These are phyloP conservation scores for Sporothrix dimorphospora DNA, from an alignment of 2,329 filamentous ascomycete species.

Conservation along the genomic window DNA sequence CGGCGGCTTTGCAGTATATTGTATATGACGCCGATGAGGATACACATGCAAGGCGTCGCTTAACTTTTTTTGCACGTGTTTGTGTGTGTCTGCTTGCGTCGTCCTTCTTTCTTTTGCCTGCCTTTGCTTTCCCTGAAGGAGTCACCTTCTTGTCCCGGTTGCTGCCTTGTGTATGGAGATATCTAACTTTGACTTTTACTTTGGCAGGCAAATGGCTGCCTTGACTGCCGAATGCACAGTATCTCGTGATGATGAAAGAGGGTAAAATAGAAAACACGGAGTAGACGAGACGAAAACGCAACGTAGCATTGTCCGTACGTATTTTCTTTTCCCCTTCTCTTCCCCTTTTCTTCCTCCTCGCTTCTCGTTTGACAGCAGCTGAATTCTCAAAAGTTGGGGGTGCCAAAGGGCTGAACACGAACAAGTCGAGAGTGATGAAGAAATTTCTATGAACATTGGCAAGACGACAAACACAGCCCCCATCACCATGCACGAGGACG, in stretches of 20 bases:
- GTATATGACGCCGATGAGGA: not conserved
- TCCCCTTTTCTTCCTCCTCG: not conserved
- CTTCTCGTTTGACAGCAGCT: too few species aligned
- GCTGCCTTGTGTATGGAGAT: not conserved
- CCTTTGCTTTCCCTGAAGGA: not conserved
- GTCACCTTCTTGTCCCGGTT: not conserved
- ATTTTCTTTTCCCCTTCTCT: not conserved
- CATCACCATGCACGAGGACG: constrained; percentile 11
- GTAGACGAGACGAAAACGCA: not conserved
- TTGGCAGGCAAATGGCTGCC: not conserved
- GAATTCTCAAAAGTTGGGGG: not conserved
- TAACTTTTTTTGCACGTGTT: not conserved
- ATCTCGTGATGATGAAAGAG: not conserved
- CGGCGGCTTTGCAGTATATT: too few species aligned
- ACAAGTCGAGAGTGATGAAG: not conserved
- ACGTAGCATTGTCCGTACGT: constrained; percentile 3
- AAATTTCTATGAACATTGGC: not conserved
- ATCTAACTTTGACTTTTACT: too few species aligned
- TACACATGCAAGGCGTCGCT: too few species aligned
- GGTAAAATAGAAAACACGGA: not conserved
- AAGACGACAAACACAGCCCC: not conserved
- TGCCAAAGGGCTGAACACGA: not conserved
- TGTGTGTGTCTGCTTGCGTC: not conserved
- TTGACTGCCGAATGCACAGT: not conserved
- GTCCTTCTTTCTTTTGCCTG: not conserved